Conservation (phyloP, 2,329 filamentous ascomycete genomes). For the Epichloe glyceriae region DNA sequence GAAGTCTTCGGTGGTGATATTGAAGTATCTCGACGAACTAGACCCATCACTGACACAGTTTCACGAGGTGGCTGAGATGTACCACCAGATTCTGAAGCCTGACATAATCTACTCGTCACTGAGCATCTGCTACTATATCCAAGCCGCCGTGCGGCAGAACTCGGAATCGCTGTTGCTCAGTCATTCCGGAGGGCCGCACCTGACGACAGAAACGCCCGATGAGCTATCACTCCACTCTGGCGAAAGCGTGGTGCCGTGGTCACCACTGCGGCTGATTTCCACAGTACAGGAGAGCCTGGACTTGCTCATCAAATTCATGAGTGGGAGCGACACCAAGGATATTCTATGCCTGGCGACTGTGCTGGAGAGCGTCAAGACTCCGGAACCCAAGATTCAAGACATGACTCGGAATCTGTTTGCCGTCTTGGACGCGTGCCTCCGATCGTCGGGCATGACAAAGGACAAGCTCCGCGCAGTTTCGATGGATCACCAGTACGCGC, state of each 20-base stretch:
- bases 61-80: slow-evolving; percentile 36
- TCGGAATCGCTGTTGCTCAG: slow-evolving; percentile 17
- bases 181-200: slow-evolving; percentile 17
- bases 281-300: slow-evolving; percentile 36
- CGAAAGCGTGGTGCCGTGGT: slow-evolving; percentile 28
- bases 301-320: slow-evolving; percentile 31
- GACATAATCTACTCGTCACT: slow-evolving; percentile 43
- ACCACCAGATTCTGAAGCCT: slow-evolving; percentile 37
- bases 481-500: slow-evolving; percentile 1
- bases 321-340: slow-evolving; percentile 37
- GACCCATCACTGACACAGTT: slow-evolving; percentile 34
- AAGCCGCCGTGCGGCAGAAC: slow-evolving; percentile 17
- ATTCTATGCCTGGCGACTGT: slow-evolving; percentile 35
- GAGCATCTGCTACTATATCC: slow-evolving; percentile 43
- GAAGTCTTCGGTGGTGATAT: slow-evolving; percentile 40
- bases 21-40: slow-evolving; percentile 41
- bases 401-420: slow-evolving; percentile 27
- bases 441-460: slow-evolving; percentile 28
- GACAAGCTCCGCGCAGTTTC: slow-evolving; percentile 15
- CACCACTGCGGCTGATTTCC: slow-evolving; percentile 25
- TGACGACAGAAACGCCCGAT: slow-evolving; percentile 10
- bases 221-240: slow-evolving; percentile 17
- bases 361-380: slow-evolving; percentile 29
- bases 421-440: slow-evolving; percentile 32
- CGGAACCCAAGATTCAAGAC: slow-evolving; percentile 28